Evolutionary conservation across 257 asterid species (phyloP).

Genomic region (Scutellaria galericulata): DNA sequence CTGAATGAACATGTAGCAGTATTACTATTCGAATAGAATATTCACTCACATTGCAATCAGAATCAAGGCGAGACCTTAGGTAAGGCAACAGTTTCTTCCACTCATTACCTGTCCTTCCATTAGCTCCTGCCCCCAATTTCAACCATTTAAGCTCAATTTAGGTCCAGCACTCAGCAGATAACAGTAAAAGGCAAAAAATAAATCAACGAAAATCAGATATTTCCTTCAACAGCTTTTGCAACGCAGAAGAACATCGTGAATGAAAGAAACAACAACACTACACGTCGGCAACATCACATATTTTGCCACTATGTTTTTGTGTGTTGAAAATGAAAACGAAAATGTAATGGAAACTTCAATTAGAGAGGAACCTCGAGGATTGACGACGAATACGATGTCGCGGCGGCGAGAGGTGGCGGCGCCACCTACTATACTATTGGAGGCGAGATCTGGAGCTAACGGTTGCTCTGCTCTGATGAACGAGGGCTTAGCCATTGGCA

Average conservation of each 20-base stretch:
- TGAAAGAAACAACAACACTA: background rate
- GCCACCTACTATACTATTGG: slow-evolving; percentile 46
- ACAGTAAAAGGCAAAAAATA: background rate
- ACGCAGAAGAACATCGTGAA: slow-evolving; percentile 4
- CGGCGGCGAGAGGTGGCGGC: slow-evolving; percentile 67
- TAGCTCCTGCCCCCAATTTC: slow-evolving; percentile 73
- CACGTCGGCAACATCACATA: background rate
- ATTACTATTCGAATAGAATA: slow-evolving; percentile 3
- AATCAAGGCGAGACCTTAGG: slow-evolving; percentile 83
- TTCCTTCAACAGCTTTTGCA: background rate
- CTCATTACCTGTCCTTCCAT: slow-evolving; percentile 91
- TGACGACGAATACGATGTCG: slow-evolving; percentile 87
- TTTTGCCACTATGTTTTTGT: background rate
- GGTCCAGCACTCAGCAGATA: slow-evolving; percentile 10
- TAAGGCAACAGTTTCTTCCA: slow-evolving; percentile 93
- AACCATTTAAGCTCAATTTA: slow-evolving; percentile 13
- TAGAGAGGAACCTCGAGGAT: slow-evolving; percentile 68
- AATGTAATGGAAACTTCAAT: slow-evolving; percentile 17
- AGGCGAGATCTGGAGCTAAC: slow-evolving; percentile 64
- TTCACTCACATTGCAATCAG: slow-evolving; percentile 80
- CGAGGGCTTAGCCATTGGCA: slow-evolving; percentile 71
- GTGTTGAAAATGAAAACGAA: slow-evolving; percentile 11
- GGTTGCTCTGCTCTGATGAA: slow-evolving; percentile 67
- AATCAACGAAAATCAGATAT: background rate
- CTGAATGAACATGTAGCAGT: slow-evolving; percentile 14